Base-by-base conservation (phyloP, 257 asterid genomes). In the Solanum virginianum region DNA sequence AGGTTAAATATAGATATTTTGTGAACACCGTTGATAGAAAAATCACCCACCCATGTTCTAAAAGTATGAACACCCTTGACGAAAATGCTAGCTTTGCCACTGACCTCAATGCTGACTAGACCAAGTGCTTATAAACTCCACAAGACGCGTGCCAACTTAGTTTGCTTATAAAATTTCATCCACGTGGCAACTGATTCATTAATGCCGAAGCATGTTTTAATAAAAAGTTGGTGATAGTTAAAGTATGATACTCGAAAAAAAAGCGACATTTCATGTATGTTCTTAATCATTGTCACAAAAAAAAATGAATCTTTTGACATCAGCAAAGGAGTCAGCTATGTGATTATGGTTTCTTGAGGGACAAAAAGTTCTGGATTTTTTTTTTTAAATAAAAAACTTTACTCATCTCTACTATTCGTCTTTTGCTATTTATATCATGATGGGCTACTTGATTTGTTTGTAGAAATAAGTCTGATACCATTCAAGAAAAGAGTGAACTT, bases 401-500 rank as follows among this genome's bases (percentile, higher is more conserved):
- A 70, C 56, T 26, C 51, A 65, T 63, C n/a, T 70, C 10, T 12
- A 4, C 10, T 10, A 7, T 43, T 47, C 49, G 32, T 77, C 62
- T 26, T 49, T 54, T 80, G 80, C 15, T 85, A 56, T 55, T 56
- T 56, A 80, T 85, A 84, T 79, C 56, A 55, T 57, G 24, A 53
- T 66, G 15, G 59, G 39, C 7, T 24, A 53, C 51, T 49, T 6
- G 59, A 18, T 80, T 11, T 86, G 82, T 56, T 72, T 49, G 75
- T 70, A n/a, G 41, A 36, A 70, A 70, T 75, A 43, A 83, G 80
- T 87, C 70, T 79, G 86, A 86, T 41, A 41, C 80, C 24, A 22
- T 75, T 51, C 45, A 49, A 9, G 82, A 80, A 85, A 84, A 86
- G 83, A 63, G 87, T 56, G 82, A 77, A 85, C 74, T 36, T 36